A percentile compares a stretch with the other conserved stretches of the same genome.
phyloP scores from a whole-genome alignment of 495 filamentous ascomycete species.

The Paragyromitra xinjiangensis region DNA sequence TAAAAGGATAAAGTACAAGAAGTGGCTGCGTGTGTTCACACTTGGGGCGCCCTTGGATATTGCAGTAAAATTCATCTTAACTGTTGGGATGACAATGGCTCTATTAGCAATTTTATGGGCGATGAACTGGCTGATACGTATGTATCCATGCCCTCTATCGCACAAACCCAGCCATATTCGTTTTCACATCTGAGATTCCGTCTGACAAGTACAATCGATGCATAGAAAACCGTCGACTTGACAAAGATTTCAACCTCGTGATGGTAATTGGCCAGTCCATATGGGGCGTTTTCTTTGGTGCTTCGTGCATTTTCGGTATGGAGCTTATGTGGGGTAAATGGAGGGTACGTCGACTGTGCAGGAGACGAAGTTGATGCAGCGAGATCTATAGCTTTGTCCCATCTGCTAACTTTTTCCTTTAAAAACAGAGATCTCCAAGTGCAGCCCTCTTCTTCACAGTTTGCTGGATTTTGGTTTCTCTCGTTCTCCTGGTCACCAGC shows the following conservation, averaged over 20 bases:
- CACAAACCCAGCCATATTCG: background rate
- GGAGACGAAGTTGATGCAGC: too few relatives aligned
- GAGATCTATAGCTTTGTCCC: background rate
- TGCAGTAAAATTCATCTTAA: conserved; percentile 42
- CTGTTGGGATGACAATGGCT: conserved; percentile 37
- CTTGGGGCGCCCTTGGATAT: conserved; percentile 46
- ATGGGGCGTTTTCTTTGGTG: conserved; percentile 52
- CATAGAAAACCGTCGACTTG: conserved; percentile 27
- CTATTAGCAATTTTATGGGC: conserved; percentile 44
- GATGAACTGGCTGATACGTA: conserved; percentile 45
- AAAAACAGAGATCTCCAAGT: conserved; percentile 46
- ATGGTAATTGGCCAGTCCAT: conserved; percentile 34
- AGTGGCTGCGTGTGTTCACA: conserved; percentile 34
- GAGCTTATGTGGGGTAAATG: conserved; percentile 55
- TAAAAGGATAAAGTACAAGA: background rate
- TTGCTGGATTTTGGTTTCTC: conserved; percentile 46
- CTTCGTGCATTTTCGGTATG: conserved; percentile 53
- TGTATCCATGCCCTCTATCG: background rate
- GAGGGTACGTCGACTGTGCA: conserved; percentile 28
- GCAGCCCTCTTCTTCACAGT: conserved; percentile 51
- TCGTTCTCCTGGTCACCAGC: conserved; percentile 41
- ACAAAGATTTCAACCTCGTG: conserved; percentile 39
- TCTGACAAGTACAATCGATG: conserved; percentile 5
- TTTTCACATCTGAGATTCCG: background rate
- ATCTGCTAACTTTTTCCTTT: background rate